A percentile compares a stretch with the other conserved stretches of the same genome.
Evolutionary conservation across 257 asterid genomes (phyloP).

Genomic region (Penstemon eatonii): DNA sequence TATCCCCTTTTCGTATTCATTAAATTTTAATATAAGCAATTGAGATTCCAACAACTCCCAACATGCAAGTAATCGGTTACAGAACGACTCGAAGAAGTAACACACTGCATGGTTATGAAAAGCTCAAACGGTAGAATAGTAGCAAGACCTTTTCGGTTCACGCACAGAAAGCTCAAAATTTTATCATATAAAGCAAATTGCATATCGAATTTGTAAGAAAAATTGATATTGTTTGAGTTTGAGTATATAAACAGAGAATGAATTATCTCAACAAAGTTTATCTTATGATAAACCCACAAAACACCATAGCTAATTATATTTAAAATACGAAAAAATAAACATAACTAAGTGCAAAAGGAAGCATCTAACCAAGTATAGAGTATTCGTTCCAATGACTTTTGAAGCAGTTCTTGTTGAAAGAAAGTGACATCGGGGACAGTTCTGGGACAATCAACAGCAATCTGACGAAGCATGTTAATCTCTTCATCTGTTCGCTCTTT

Average conservation of each 20-base stretch:
- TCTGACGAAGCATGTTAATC: conserved; percentile 95
- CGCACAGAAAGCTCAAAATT: too few species aligned
- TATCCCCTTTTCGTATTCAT: too few species aligned
- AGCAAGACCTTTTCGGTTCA: too few species aligned
- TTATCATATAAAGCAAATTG: too few species aligned
- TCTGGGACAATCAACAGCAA: conserved; percentile 96
- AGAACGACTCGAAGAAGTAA: too few species aligned
- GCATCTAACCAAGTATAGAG: conserved; percentile 78
- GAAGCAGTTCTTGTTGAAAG: conserved; percentile 87
- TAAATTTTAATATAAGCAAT: too few species aligned
- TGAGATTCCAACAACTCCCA: too few species aligned
- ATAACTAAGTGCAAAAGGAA: conserved; percentile 6
- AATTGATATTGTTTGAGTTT: neutral
- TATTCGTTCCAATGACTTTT: conserved; percentile 90
- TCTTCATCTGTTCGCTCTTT: conserved; percentile 93
- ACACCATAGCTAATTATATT: conserved; percentile 9
- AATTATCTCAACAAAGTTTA: neutral
- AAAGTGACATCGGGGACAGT: conserved; percentile 92
- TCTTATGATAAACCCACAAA: conserved; percentile 4
- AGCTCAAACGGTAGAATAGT: too few species aligned
- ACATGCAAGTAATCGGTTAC: too few species aligned
- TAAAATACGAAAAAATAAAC: conserved; percentile 11
- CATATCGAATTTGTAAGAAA: too few species aligned
- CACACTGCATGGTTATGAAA: too few species aligned
- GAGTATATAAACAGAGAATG: neutral